Conservation (phyloP, 225 moss, liverwort and hornwort species). For the Sphagnum contortum region DNA sequence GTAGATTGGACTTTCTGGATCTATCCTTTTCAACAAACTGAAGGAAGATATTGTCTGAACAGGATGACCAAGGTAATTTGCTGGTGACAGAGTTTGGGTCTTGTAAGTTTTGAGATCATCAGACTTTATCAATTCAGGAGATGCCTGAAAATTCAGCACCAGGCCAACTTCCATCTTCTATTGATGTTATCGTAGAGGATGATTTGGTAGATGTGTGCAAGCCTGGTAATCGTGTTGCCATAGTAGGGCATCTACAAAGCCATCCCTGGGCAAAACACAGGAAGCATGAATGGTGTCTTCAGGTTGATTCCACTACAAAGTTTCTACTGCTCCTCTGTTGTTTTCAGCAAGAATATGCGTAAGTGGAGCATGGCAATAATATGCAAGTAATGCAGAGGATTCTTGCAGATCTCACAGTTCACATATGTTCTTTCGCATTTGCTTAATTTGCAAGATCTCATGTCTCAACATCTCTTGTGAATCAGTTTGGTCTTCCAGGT, state of each 20-base stretch:
- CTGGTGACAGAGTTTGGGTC: slow-evolving; percentile 73
- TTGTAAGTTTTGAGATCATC: slow-evolving; percentile 70
- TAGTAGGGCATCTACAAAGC: slow-evolving; percentile 67
- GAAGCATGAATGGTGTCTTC: slow-evolving; percentile 79
- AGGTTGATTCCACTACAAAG: slow-evolving; percentile 19
- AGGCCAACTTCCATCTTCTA: slow-evolving; percentile 79
- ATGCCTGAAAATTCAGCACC: slow-evolving; percentile 94
- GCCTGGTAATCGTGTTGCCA: slow-evolving; percentile 82
- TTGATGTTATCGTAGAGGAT: slow-evolving; percentile 80
- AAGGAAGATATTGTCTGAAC: slow-evolving; percentile 4
- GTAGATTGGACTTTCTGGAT: too few species aligned
- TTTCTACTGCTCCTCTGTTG: too few species aligned
- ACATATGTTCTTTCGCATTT: too few species aligned
- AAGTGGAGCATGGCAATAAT: too few species aligned
- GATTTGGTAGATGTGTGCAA: slow-evolving; percentile 83
- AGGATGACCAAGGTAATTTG: slow-evolving; percentile 74
- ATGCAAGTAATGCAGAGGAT: too few species aligned
- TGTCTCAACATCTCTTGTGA: too few species aligned
- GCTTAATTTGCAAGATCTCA: too few species aligned
- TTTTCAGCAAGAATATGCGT: too few species aligned
- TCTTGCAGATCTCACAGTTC: too few species aligned
- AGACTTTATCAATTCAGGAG: slow-evolving; percentile 78
- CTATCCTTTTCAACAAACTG: too few species aligned
- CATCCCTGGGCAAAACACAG: slow-evolving; percentile 54
- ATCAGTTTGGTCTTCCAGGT: too few species aligned